Percentiles rank a stretch among this genome's conserved stretches.
Evolutionary conservation across 2,329 filamentous ascomycete genomes (phyloP).

Genomic region (Leptodontidium sp.): DNA sequence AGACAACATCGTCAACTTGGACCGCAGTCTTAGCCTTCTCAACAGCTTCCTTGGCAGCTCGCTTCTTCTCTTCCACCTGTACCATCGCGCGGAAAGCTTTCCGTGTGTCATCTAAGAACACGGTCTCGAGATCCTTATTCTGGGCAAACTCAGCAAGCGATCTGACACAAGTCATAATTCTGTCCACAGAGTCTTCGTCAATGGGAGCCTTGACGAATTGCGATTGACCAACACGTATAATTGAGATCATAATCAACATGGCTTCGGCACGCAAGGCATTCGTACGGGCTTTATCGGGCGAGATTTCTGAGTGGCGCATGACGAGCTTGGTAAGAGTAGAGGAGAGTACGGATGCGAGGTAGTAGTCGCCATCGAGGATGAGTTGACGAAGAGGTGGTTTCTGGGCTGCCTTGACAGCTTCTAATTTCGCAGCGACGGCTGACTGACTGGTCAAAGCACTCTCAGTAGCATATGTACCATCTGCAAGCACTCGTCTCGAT

Average conservation of each 20-base stretch:
- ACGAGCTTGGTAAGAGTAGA: conserved; percentile 96
- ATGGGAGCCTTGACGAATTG: conserved; percentile 98
- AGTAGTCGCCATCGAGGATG: conserved; percentile 97
- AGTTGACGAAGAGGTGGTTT: conserved; percentile 95
- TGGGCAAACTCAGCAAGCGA: conserved; percentile 89
- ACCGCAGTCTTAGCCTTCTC: conserved; percentile 94
- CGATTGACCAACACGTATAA: conserved; percentile 97
- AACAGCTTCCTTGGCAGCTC: conserved; percentile 89
- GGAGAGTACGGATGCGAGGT: conserved; percentile 92
- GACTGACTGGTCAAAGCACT: conserved; percentile 94
- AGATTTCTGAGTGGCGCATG: conserved; percentile 96
- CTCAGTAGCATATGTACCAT: conserved; percentile 97
- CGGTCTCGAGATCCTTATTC: conserved; percentile 88
- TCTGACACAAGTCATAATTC: conserved; percentile 96
- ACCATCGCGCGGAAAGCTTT: conserved; percentile 98
- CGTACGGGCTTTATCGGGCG: conserved; percentile 82
- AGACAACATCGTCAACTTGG: conserved; percentile 94
- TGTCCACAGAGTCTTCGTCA: conserved; percentile 97
- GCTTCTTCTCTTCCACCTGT: conserved; percentile 96
- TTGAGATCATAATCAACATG: conserved; percentile 99
- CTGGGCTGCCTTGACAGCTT: conserved; percentile 95
- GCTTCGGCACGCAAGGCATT: conserved; percentile 95
- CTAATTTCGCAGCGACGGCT: conserved; percentile 86
- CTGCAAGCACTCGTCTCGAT: conserved; percentile 90
- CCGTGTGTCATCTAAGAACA: conserved; percentile 93